Conservation (phyloP, 2,329 filamentous ascomycete species). For the Curvularia spicifera region DNA sequence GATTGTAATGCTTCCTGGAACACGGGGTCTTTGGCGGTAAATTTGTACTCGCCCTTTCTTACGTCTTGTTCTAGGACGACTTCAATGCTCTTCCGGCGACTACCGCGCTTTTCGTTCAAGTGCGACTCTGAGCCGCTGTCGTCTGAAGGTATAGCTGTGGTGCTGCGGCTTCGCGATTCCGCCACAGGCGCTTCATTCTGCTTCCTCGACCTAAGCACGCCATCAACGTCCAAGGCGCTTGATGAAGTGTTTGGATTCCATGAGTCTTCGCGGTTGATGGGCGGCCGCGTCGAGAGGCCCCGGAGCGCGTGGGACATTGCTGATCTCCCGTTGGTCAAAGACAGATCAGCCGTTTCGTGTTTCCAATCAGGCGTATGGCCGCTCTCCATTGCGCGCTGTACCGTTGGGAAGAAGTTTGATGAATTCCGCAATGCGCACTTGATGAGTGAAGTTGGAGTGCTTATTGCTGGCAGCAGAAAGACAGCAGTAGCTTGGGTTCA, state of each 20-base stretch:
- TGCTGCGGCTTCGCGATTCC: conserved; percentile 40
- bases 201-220: conserved; percentile 49
- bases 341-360: conserved; percentile 18
- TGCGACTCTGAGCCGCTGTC: conserved; percentile 26
- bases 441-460: not conserved
- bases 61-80: conserved; percentile 56
- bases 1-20: conserved; percentile 55
- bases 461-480: conserved; percentile 11
- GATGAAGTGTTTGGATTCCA: conserved; percentile 39
- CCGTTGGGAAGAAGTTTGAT: not conserved
- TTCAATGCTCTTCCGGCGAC: conserved; percentile 53
- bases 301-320: conserved; percentile 38
- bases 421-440: conserved; percentile 9
- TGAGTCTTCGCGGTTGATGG: conserved; percentile 28
- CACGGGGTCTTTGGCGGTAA: conserved; percentile 59
- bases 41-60: conserved; percentile 55
- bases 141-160: conserved; percentile 37
- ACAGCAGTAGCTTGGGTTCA: conserved; percentile 21
- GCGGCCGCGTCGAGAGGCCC: conserved; percentile 33
- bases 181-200: conserved; percentile 47
- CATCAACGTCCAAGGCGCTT: conserved; percentile 48
- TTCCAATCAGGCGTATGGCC: conserved; percentile 12
- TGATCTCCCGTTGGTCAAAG: conserved; percentile 27
- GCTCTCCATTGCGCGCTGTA: not conserved
- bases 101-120: conserved; percentile 10